Evolutionary conservation across 306 rosid genomes (phyloP), one percentile per base, ranked within the genome.

Genomic region (Aeschynomene evenia): DNA sequence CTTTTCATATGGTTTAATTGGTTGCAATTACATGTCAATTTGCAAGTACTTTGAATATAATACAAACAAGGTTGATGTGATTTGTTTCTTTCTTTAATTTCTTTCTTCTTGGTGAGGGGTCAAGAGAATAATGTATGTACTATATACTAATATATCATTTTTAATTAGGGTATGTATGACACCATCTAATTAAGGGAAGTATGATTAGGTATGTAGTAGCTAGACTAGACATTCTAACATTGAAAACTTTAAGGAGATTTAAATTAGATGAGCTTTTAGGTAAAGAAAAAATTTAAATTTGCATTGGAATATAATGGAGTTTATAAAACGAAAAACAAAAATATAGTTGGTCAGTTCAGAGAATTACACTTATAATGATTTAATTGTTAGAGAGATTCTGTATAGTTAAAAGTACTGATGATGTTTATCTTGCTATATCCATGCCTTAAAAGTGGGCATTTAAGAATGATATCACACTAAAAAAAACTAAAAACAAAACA

Each of bases 71-170:
- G 6, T 51, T 59, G 22, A 64, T 56, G n/a, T 54, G 45, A 2
- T 55, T 56, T 28, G 68, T 75, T 6, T 66, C 39, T 39, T 22
- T 69, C 50, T 4, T 66, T n/a, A n/a, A n/a, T n/a, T n/a, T n/a
- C n/a, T n/a, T n/a, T n/a, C n/a, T n/a, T 39, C 54, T 24, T 46
- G 31, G 52, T 49, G 21, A 63, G 33, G 15, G 12, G 57, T 10
- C 6, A 43, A 10, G 50, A 45, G 31, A 74, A 49, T n/a, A n/a
- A n/a, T n/a, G n/a, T n/a, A n/a, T n/a, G n/a, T n/a, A n/a, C n/a
- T n/a, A n/a, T 46, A 58, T 23, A 28, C 1, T 57, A 10, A 9
- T 26, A 43, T 13, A 29, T 31, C 60, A 11, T 29, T 45, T 58
- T 31, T 58, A 57, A 71, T 46, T 24, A 65, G 10, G 31, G 3